Base-by-base conservation (phyloP, 306 rosid species). In the Neltuma alba region DNA sequence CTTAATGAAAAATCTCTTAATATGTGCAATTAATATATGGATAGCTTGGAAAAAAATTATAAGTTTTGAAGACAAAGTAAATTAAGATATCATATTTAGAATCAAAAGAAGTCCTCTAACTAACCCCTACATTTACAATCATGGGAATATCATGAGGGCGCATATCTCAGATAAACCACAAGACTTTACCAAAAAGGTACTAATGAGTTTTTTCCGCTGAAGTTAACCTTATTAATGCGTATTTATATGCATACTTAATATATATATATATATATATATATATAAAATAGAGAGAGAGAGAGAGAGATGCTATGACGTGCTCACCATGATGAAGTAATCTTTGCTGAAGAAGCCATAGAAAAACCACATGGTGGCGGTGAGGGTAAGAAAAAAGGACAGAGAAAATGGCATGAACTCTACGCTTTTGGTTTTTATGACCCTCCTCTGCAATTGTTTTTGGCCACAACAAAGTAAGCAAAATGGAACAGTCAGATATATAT, bases 341-440 rank as follows among this genome's bases (percentile, higher is more conserved):
- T 88, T 78, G 61, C 80, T 85, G 34, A 86, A 88, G 44, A 89
- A 48, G 8, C 97, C 93, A 70, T 89, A 89, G 89, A 91, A 89
- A 78, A 91, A 91, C 97, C 93, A 91, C 74, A 63, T 76, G 84
- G 85, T 85, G 72, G 92, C 97, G 23, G 89, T 85, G 7, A 91
- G 80, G 2, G 91, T 86, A 0, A 91, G 93, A 68, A 86, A 91
- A 20, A 91, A 66, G 23, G 97, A 89, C 52, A 91, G 65, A 7
- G 80, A 33, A 83, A 91, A 91, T 58, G 96, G 92, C 96, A 91
- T 89, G 86, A 34, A 85, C 80, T 91, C 91, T 12, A 89, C 97
- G 76, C 93, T 91, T 66, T 42, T 91, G 25, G 92, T 86, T 78
- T 64, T 89, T 13, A 91, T 78, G 33, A 91, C 97, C 79, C 45